phyloP scores from a whole-genome alignment of 2,329 filamentous ascomycete genomes.

The Ascochyta koolunga region DNA sequence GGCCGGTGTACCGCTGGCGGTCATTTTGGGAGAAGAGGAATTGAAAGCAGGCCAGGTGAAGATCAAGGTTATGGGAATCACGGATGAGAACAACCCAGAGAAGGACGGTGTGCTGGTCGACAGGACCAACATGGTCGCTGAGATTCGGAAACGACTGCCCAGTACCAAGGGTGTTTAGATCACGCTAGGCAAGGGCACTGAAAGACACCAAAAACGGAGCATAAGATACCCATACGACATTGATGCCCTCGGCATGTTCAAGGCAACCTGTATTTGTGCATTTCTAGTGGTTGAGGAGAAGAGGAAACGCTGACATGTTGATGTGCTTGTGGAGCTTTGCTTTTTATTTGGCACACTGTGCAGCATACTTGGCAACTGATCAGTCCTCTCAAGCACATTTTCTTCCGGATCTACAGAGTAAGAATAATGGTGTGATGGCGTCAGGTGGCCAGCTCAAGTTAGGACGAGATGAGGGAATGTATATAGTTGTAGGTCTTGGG shows the following conservation, averaged over 20 bases:
- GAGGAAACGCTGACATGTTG: neutral
- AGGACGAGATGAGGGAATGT: neutral
- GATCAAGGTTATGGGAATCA: slow-evolving; percentile 82
- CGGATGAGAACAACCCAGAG: slow-evolving; percentile 78
- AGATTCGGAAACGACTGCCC: slow-evolving; percentile 63
- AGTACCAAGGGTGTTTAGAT: slow-evolving; percentile 24
- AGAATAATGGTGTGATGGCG: no score
- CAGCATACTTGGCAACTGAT: neutral
- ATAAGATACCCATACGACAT: slow-evolving; percentile 26
- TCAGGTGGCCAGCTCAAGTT: neutral
- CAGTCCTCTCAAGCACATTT: neutral
- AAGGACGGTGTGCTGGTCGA: slow-evolving; percentile 84
- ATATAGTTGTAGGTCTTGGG: slow-evolving; percentile 11
- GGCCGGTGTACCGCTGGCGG: slow-evolving; percentile 78
- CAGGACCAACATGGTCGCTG: slow-evolving; percentile 65
- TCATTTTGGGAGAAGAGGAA: slow-evolving; percentile 93
- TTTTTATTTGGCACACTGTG: neutral
- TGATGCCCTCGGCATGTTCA: slow-evolving; percentile 11
- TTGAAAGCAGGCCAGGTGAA: slow-evolving; percentile 81
- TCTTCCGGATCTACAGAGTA: neutral
- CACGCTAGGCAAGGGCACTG: neutral
- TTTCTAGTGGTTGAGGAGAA: neutral
- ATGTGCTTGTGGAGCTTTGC: neutral
- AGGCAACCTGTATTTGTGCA: neutral
- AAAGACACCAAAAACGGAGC: slow-evolving; percentile 7